phyloP scores from a whole-genome alignment of 257 asterid species.

The Rhazya stricta region DNA sequence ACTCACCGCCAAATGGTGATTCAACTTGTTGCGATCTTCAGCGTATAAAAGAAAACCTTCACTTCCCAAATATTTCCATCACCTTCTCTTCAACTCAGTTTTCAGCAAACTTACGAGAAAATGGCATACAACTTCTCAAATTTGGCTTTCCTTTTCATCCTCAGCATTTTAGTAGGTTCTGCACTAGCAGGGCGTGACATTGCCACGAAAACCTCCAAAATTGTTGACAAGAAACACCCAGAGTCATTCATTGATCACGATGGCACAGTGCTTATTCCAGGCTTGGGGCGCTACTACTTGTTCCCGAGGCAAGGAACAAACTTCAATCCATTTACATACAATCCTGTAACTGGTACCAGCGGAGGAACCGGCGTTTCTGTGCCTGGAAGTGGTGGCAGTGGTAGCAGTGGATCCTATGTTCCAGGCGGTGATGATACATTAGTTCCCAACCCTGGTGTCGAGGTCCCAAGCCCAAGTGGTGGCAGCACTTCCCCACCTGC shows the following conservation, averaged over 20 bases:
- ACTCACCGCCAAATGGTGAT: conserved; percentile 40
- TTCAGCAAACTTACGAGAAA: neutral
- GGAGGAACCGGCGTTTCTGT: conserved; percentile 35
- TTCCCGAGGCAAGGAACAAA: conserved; percentile 39
- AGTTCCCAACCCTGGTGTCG: conserved; percentile 55
- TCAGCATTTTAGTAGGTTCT: conserved; percentile 15
- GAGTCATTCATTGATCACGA: conserved; percentile 35
- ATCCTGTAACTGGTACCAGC: conserved; percentile 57
- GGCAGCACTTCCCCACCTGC: conserved; percentile 36
- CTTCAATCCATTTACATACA: conserved; percentile 37
- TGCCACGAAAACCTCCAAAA: conserved; percentile 23
- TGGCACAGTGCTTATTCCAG: conserved; percentile 58
- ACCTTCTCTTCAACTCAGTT: neutral
- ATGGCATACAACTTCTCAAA: conserved; percentile 38
- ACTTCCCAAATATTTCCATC: conserved; percentile 6
- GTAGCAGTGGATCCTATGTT: conserved; percentile 24
- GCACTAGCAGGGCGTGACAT: conserved; percentile 33
- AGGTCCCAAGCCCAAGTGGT: conserved; percentile 46
- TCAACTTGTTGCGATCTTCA: conserved; percentile 16
- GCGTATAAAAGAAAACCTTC: conserved; percentile 18
- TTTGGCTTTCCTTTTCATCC: conserved; percentile 23
- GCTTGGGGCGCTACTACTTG: conserved; percentile 51
- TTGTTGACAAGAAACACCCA: conserved; percentile 27
- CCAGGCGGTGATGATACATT: conserved; percentile 69
- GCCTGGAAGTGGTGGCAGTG: conserved; percentile 32